These are phyloP conservation scores for Phytophthora macrochlamydospora DNA, from an alignment of 352 stramenopile species.

Conservation along the genomic window DNA sequence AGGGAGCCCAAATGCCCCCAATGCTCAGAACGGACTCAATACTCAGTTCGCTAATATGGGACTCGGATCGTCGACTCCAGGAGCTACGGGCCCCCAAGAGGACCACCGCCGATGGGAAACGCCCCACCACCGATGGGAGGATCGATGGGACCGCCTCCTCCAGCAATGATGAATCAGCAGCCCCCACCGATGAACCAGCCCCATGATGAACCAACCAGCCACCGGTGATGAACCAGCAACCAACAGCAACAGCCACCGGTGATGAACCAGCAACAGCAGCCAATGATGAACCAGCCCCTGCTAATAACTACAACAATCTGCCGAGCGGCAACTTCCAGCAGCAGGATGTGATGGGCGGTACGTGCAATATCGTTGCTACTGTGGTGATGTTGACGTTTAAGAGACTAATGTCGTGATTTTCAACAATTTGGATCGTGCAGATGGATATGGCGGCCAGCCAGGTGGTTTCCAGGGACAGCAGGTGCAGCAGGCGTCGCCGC, in stretches of 20 bases:
- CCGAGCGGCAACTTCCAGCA: slow-evolving; percentile 88
- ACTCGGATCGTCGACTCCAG: slow-evolving; percentile 36
- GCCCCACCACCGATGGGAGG: slow-evolving; percentile 48
- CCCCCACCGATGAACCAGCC: slow-evolving; percentile 1
- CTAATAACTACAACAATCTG: slow-evolving; percentile 34
- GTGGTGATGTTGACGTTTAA: slow-evolving; percentile 1
- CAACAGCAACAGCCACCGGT: no score
- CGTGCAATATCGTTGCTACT: slow-evolving; percentile 12
- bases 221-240: not conserved
- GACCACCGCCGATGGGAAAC: slow-evolving; percentile 29
- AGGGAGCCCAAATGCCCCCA: slow-evolving; percentile 18
- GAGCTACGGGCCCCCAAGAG: slow-evolving; percentile 17
- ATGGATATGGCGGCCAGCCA: slow-evolving; percentile 59
- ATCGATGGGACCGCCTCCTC: slow-evolving; percentile 24
- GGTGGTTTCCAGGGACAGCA: slow-evolving; percentile 43
- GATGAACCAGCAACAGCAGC: slow-evolving; percentile 13
- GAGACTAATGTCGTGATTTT: slow-evolving; percentile 8
- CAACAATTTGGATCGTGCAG: slow-evolving; percentile 28
- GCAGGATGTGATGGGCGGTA: slow-evolving; percentile 76
- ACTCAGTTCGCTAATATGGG: slow-evolving; percentile 76
- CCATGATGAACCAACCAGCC: slow-evolving; percentile 3
- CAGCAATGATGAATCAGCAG: slow-evolving; percentile 18
- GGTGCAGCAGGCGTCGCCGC: slow-evolving; percentile 52
- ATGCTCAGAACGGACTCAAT: slow-evolving; percentile 43
- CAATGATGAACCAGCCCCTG: slow-evolving; percentile 27